Evolutionary conservation across 345 rosid genomes (phyloP).

Genomic region (Mercurialis annua): DNA sequence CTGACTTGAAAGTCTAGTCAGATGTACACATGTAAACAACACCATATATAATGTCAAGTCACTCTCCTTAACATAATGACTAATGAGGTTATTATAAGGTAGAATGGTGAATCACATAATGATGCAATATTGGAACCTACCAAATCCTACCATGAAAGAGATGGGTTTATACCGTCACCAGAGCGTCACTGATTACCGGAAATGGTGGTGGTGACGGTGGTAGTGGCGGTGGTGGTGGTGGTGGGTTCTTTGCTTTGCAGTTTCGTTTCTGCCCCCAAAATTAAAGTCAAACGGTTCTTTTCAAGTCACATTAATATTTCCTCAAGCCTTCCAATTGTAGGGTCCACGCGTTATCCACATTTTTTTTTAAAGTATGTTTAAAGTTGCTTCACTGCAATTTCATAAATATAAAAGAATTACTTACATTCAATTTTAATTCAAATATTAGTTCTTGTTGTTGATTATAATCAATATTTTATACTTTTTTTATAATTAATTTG

Average conservation of each 20-base stretch:
- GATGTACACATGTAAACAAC: no score
- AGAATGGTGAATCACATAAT: no score
- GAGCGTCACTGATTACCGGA: slow-evolving; percentile 29
- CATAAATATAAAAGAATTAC: no score
- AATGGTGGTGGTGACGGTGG: not conserved
- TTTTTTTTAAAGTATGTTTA: not conserved
- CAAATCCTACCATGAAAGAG: slow-evolving; percentile 11
- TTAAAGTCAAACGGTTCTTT: slow-evolving; percentile 54
- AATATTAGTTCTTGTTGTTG: no score
- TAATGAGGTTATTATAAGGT: not conserved
- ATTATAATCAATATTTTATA: no score
- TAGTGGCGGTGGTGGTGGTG: not conserved
- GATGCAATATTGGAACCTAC: slow-evolving; percentile 24
- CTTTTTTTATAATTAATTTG: no score
- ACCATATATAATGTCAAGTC: no score
- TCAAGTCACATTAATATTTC: slow-evolving; percentile 27
- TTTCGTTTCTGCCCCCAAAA: slow-evolving; percentile 31
- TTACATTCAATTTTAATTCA: no score
- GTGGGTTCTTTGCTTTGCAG: slow-evolving; percentile 52
- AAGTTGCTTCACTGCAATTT: not conserved
- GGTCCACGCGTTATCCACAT: slow-evolving; percentile 47
- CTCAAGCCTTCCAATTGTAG: slow-evolving; percentile 19
- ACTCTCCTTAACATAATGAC: not conserved
- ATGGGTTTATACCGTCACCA: slow-evolving; percentile 30
- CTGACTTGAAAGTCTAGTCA: no score